Base-by-base conservation (phyloP, 2,329 filamentous ascomycete species). In the Lasiodiplodia sp. region DNA sequence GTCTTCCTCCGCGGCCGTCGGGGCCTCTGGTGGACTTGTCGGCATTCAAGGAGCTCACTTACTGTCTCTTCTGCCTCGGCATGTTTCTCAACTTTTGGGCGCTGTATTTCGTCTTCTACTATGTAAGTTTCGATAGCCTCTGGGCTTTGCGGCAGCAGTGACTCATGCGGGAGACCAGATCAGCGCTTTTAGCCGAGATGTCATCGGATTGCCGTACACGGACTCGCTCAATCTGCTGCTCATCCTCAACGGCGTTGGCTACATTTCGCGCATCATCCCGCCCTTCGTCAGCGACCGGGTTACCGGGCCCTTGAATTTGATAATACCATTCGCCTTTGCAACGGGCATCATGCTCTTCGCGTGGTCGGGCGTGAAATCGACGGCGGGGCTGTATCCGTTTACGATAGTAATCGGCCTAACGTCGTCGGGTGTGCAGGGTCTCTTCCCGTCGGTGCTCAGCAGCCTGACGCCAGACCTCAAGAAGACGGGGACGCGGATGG, bases 181-280 rank as follows among this genome's bases (percentile, higher is more conserved):
- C 18, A 64, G 58, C 37, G 58, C 67, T 10, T 65, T 68, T 44
- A 68, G 57, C 37, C 47, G 56, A 16, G 69, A 66, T 21, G 12
- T 63, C 23, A 77, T 84, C 51, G 79, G 79, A 2, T 73, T 84
- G 2, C 77, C 79, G 0, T 78, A 83, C 66, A 73, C 77, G 1
- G 78, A 80, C 64, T 83, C 88, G 4, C 84, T 91, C 62, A 86
- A 89, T 72, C 76, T 92, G 8, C 80, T 92, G 14, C 82, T 92
- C 31, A 80, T 92, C 3, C 81, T 91, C 74, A 93, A 92, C 77
- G 88, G 86, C 23, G 82, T 88, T 12, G 88, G 89, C 1, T 68
- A 87, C 16, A 68, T 86, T 2, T 88, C 88, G 11, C 86, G 90
- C 0, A 69, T 91, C 12, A 71, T 88, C 0, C 88, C 88, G 0